These are phyloP conservation scores for Mrakia gelida DNA, from an alignment of 768 basidiomycete genomes.

Conservation along the genomic window DNA sequence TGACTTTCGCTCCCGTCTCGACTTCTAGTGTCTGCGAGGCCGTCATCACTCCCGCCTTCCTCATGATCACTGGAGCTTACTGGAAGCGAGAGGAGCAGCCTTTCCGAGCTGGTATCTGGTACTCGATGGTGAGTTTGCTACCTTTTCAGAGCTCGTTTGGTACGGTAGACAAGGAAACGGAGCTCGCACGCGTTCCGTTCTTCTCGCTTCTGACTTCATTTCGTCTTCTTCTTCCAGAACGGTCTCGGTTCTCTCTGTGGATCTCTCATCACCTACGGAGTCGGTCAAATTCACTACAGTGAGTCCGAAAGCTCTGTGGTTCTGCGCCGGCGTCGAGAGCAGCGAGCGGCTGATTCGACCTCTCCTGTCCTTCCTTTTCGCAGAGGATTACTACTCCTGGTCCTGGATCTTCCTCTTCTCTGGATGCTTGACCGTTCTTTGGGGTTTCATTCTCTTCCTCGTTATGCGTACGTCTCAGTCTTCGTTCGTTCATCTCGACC, in stretches of 20 bases:
- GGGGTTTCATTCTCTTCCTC: slow-evolving; percentile 34
- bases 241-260: slow-evolving; percentile 36
- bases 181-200: background rate
- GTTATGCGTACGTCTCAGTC: slow-evolving; percentile 33
- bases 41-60: slow-evolving; percentile 38
- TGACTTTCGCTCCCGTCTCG: background rate
- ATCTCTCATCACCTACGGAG: slow-evolving; percentile 38
- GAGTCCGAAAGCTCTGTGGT: background rate
- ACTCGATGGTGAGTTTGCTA: slow-evolving; percentile 16
- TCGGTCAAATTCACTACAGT: slow-evolving; percentile 35
- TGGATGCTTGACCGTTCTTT: slow-evolving; percentile 37
- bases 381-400: slow-evolving; percentile 29
- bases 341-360: background rate
- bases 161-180: background rate
- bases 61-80: slow-evolving; percentile 36
- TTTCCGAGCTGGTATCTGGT: slow-evolving; percentile 37
- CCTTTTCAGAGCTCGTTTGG: background rate
- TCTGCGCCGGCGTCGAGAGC: no score
- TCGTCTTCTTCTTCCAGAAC: background rate
- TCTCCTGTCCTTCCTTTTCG: background rate
- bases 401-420: slow-evolving; percentile 34
- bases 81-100: slow-evolving; percentile 39
- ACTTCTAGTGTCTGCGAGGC: slow-evolving; percentile 35
- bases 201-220: background rate
- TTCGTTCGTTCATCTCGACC: background rate